These are phyloP conservation scores for Tuber aestivum DNA, from an alignment of 495 filamentous ascomycete species.

Conservation along the genomic window DNA sequence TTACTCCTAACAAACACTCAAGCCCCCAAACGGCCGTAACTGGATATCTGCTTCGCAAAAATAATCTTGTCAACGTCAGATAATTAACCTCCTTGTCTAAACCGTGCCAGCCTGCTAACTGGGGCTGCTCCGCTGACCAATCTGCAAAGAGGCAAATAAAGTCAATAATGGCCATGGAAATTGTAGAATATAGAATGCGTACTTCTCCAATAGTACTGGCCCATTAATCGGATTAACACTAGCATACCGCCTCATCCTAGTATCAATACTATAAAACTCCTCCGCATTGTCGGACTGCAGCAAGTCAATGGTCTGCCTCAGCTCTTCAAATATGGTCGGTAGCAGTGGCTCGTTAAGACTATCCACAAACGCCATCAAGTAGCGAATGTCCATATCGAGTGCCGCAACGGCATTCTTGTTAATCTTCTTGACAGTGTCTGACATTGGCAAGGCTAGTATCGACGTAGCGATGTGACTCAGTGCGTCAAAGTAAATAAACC, in stretches of 20 bases:
- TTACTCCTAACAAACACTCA: background rate
- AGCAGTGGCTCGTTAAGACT: conserved; percentile 72
- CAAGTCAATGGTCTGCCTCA: conserved; percentile 81
- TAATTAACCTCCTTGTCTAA: conserved; percentile 16
- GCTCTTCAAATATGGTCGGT: conserved; percentile 78
- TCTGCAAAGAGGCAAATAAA: conserved; percentile 10
- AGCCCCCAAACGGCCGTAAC: background rate
- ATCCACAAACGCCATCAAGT: conserved; percentile 77
- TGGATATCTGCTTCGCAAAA: background rate
- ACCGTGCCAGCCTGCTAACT: conserved; percentile 31
- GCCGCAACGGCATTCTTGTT: conserved; percentile 77
- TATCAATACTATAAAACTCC: conserved; percentile 86
- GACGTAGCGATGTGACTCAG: conserved; percentile 80
- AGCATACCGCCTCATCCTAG: conserved; percentile 83
- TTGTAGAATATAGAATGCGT: conserved; percentile 31
- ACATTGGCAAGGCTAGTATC: conserved; percentile 80
- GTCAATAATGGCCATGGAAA: background rate
- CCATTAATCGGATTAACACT: conserved; percentile 86
- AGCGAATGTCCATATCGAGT: conserved; percentile 72
- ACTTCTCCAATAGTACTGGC: conserved; percentile 83
- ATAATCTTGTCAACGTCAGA: background rate
- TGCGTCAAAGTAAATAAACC: conserved; percentile 95
- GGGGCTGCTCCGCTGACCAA: conserved; percentile 25
- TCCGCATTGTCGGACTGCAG: conserved; percentile 85
- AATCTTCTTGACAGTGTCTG: conserved; percentile 71